phyloP scores from a whole-genome alignment of 2,329 filamentous ascomycete species.

The Claviceps capensis region DNA sequence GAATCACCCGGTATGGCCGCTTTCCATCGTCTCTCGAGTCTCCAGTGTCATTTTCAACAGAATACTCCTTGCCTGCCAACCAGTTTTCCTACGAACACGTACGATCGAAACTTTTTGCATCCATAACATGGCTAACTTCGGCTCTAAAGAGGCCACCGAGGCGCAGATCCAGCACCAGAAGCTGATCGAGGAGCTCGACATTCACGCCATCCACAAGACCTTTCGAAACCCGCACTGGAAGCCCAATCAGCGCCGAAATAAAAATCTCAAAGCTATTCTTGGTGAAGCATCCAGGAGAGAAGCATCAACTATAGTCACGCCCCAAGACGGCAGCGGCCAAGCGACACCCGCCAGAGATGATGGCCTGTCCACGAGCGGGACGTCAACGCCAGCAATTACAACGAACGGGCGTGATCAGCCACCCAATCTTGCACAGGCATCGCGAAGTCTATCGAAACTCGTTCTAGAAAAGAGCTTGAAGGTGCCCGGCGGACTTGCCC shows the following conservation, averaged over 20 bases:
- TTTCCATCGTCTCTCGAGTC: not conserved
- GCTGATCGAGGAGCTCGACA: constrained; percentile 84
- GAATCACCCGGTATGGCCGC: not conserved
- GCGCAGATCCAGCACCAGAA: constrained; percentile 69
- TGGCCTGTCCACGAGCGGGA: constrained; percentile 42
- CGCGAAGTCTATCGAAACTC: constrained; percentile 71
- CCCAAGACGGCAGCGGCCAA: constrained; percentile 61
- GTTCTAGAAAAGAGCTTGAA: constrained; percentile 72
- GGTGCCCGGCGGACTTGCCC: constrained; percentile 14
- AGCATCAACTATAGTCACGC: constrained; percentile 70
- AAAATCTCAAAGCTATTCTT: constrained; percentile 94
- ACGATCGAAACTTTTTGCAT: not conserved
- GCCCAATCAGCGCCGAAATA: constrained; percentile 89
- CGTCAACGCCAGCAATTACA: constrained; percentile 38
- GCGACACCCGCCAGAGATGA: constrained; percentile 48
- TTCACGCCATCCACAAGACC: constrained; percentile 70
- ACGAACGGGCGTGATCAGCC: constrained; percentile 28
- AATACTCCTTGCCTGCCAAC: not conserved
- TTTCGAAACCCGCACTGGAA: constrained; percentile 89
- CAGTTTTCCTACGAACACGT: not conserved
- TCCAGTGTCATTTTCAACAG: not conserved
- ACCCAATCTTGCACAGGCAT: constrained; percentile 77
- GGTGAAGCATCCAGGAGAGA: constrained; percentile 80
- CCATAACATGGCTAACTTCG: constrained; percentile 27
- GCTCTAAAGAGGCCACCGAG: constrained; percentile 40